Evolutionary conservation across 176 grass and related monocot species (phyloP).

Genomic region (Rhynchospora breviuscula): DNA sequence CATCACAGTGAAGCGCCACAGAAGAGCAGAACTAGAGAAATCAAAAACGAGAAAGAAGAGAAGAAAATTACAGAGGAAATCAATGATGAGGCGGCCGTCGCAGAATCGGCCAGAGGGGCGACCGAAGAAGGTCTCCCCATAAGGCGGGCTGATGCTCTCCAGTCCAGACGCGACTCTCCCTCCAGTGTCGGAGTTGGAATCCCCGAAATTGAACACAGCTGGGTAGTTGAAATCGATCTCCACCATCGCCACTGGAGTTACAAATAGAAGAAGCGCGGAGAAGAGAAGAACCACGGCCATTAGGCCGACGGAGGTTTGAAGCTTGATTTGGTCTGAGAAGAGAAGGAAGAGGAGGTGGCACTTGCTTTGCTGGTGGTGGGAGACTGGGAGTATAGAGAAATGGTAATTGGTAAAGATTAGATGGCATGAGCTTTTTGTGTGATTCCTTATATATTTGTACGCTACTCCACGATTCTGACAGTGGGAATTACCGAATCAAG

Average conservation of each 20-base stretch:
- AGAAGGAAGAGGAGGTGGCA: not conserved
- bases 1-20: not conserved
- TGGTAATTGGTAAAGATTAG: not conserved
- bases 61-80: conserved; percentile 68
- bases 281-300: not conserved
- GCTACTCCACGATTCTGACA: conserved; percentile 18
- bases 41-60: not conserved
- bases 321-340: not conserved
- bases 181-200: conserved; percentile 96
- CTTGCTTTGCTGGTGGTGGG: not conserved
- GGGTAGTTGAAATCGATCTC: conserved; percentile 54
- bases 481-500: not conserved
- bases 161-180: conserved; percentile 68
- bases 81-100: conserved; percentile 88
- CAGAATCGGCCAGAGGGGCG: conserved; percentile 68
- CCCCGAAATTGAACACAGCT: conserved; percentile 94
- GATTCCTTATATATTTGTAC: conserved; percentile 10
- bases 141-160: conserved; percentile 68
- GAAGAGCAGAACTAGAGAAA: not conserved
- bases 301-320: not conserved
- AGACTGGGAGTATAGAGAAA: not conserved
- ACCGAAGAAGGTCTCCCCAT: conserved; percentile 84
- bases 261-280: not conserved
- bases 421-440: not conserved
- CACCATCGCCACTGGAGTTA: not conserved